phyloP scores from a whole-genome alignment of 2,329 filamentous ascomycete genomes.

The Balansia obtecta region DNA sequence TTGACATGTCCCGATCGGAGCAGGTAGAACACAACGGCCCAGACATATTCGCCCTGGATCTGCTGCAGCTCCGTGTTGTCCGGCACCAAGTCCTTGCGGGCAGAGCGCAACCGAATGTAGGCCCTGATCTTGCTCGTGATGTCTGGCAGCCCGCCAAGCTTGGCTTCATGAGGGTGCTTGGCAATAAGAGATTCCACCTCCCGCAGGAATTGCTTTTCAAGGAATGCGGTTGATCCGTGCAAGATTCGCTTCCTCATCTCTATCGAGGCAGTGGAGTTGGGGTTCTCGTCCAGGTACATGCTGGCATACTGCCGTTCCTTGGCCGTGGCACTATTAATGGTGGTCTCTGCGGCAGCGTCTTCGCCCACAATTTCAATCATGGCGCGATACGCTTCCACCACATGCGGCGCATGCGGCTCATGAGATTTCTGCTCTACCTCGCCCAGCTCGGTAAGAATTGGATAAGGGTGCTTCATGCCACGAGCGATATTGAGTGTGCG shows the following conservation, averaged over 20 bases:
- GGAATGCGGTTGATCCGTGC: slow-evolving; percentile 62
- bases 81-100: slow-evolving; percentile 71
- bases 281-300: slow-evolving; percentile 65
- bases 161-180: slow-evolving; percentile 79
- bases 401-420: slow-evolving; percentile 59
- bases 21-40: slow-evolving; percentile 89
- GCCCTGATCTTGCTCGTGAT: slow-evolving; percentile 84
- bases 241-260: slow-evolving; percentile 69
- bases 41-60: slow-evolving; percentile 72
- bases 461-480: slow-evolving; percentile 52
- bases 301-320: slow-evolving; percentile 64
- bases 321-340: slow-evolving; percentile 50
- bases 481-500: slow-evolving; percentile 66
- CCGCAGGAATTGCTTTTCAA: slow-evolving; percentile 70
- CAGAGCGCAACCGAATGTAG: slow-evolving; percentile 71
- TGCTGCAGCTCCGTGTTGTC: slow-evolving; percentile 72
- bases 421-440: slow-evolving; percentile 59
- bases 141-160: slow-evolving; percentile 78
- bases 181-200: slow-evolving; percentile 67
- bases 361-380: slow-evolving; percentile 71
- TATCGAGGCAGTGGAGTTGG: slow-evolving; percentile 50
- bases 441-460: slow-evolving; percentile 64
- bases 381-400: slow-evolving; percentile 73
- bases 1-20: slow-evolving; percentile 71
- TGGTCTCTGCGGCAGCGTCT: slow-evolving; percentile 44